Evolutionary conservation across 768 basidiomycete species (phyloP).

Genomic region (Agaricus subrufescens): DNA sequence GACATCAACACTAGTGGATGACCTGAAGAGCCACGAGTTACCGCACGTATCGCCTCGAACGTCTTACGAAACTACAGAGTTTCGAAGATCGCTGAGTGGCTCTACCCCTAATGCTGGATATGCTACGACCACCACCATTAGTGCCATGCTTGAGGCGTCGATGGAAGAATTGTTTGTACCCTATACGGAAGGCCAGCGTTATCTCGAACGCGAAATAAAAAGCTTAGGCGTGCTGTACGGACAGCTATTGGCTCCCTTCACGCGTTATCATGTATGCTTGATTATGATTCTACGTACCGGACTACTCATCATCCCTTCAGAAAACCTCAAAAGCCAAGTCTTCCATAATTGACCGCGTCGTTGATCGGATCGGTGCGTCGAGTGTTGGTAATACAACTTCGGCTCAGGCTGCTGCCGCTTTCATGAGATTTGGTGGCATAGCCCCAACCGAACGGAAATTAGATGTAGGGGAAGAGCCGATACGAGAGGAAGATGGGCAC

Average conservation of each 20-base stretch:
- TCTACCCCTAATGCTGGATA: slow-evolving; percentile 37
- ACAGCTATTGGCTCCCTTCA: slow-evolving; percentile 65
- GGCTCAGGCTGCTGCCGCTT: slow-evolving; percentile 80
- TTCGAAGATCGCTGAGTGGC: slow-evolving; percentile 49
- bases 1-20: slow-evolving; percentile 77
- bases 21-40: slow-evolving; percentile 87
- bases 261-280: slow-evolving; percentile 79
- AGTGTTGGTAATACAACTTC: slow-evolving; percentile 64
- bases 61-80: slow-evolving; percentile 57
- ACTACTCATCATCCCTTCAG: slow-evolving; percentile 32
- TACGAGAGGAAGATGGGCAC: slow-evolving; percentile 78
- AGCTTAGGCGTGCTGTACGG: slow-evolving; percentile 79
- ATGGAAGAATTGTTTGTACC: slow-evolving; percentile 96
- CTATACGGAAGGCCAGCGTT: slow-evolving; percentile 87
- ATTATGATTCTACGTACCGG: not conserved
- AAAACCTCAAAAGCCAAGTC: slow-evolving; percentile 65
- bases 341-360: slow-evolving; percentile 87
- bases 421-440: slow-evolving; percentile 89
- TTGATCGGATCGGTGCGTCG: slow-evolving; percentile 80
- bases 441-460: slow-evolving; percentile 39
- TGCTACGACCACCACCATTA: slow-evolving; percentile 54
- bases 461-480: slow-evolving; percentile 64
- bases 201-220: slow-evolving; percentile 88
- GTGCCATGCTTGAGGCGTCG: slow-evolving; percentile 88
- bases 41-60: slow-evolving; percentile 63